Conservation (phyloP, 805 yeast genomes). For the Wickerhamiella australiensis region DNA sequence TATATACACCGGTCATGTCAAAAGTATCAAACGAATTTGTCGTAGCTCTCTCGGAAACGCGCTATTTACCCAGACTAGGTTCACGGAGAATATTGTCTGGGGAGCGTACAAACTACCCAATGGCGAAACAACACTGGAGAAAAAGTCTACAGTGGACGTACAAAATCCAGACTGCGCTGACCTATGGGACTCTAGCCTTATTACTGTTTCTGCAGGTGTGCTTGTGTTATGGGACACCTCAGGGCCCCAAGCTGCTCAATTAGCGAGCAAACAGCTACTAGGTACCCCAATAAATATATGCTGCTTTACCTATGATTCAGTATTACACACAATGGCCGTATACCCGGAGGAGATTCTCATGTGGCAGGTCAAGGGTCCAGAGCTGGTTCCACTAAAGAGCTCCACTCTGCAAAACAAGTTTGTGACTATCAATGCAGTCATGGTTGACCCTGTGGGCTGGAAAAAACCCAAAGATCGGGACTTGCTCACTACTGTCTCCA, state of each 20-base stretch:
- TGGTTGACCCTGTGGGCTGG: conserved; percentile 52
- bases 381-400: background rate
- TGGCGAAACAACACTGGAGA: conserved; percentile 29
- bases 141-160: conserved; percentile 34
- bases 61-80: conserved; percentile 47
- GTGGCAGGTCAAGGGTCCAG: background rate
- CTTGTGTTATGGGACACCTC: conserved; percentile 54
- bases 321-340: conserved; percentile 18
- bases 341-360: conserved; percentile 8
- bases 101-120: conserved; percentile 30
- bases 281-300: background rate
- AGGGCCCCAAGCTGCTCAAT: conserved; percentile 13
- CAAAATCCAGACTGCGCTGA: conserved; percentile 38
- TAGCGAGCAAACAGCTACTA: background rate
- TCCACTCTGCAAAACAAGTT: background rate
- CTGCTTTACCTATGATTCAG: background rate
- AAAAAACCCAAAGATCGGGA: conserved; percentile 26
- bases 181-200: conserved; percentile 35
- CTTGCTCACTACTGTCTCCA: conserved; percentile 49
- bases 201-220: conserved; percentile 34
- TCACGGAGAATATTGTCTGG: conserved; percentile 55
- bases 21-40: conserved; percentile 55
- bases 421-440: background rate
- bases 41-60: conserved; percentile 59
- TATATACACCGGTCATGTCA: conserved; percentile 75